Conservation (phyloP, 164 flowering plant species). For the Warburgia ugandensis region DNA sequence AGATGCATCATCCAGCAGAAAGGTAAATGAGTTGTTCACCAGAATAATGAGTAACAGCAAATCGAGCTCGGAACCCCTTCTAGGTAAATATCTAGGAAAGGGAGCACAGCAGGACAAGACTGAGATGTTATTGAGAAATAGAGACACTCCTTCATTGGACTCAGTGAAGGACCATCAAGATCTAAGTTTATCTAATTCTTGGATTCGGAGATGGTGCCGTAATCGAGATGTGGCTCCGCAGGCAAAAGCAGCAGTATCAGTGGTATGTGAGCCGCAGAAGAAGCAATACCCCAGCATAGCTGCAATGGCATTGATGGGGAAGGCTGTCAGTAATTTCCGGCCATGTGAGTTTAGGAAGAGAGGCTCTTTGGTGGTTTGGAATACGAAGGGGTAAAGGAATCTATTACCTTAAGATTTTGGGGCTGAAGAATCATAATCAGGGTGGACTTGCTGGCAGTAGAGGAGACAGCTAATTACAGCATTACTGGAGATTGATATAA, state of each 20-base stretch:
- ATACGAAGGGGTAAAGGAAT: constrained; percentile 11
- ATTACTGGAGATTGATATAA: not conserved
- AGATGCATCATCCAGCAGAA: constrained; percentile 33
- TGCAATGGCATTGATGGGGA: constrained; percentile 91
- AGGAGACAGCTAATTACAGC: not conserved
- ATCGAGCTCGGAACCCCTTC: constrained; percentile 23
- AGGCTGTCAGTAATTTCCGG: constrained; percentile 51
- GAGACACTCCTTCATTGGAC: constrained; percentile 19
- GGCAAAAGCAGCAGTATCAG: constrained; percentile 19
- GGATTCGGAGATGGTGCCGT: constrained; percentile 73
- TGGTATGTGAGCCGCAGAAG: constrained; percentile 39
- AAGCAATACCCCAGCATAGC: constrained; percentile 77
- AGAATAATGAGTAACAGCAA: constrained; percentile 21
- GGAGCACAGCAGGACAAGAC: constrained; percentile 15
- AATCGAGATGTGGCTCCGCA: constrained; percentile 6
- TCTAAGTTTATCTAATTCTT: constrained; percentile 35
- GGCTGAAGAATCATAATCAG: not conserved
- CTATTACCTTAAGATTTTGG: not conserved
- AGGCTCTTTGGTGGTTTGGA: constrained; percentile 69
- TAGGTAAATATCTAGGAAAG: constrained; percentile 16
- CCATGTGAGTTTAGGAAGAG: constrained; percentile 47
- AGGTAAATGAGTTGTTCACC: constrained; percentile 25
- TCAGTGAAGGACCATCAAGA: constrained; percentile 19
- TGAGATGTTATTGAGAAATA: constrained; percentile 5
- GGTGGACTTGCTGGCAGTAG: not conserved